These are phyloP conservation scores for Malania oleifera DNA, from an alignment of 164 flowering plant species.

Conservation along the genomic window DNA sequence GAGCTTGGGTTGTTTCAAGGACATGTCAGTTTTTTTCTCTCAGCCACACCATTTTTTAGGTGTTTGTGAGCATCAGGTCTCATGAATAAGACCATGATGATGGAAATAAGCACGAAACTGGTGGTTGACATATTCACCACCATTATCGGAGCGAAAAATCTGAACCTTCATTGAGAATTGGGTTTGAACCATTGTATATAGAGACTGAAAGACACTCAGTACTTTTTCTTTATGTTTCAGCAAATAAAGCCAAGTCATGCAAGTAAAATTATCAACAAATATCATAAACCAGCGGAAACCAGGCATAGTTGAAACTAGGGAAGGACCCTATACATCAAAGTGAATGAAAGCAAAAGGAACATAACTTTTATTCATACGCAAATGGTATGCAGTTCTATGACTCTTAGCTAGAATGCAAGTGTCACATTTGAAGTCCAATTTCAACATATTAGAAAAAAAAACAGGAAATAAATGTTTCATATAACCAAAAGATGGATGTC, in stretches of 20 bases:
- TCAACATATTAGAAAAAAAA: no score
- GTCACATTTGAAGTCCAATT: no score
- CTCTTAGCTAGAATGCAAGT: no score
- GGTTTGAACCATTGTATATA: constrained; percentile 8
- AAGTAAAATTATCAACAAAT: constrained; percentile 9
- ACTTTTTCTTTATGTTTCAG: constrained; percentile 3
- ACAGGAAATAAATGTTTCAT: no score
- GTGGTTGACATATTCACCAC: constrained; percentile 3
- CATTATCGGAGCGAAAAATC: constrained; percentile 1
- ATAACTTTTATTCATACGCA: no score
- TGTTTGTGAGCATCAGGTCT: constrained; percentile 2
- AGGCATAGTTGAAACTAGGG: no score
- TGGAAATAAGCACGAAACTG: neutral
- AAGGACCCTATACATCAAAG: no score
- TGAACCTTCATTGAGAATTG: neutral
- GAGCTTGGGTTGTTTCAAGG: constrained; percentile 1
- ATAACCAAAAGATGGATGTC: no score
- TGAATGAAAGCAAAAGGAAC: no score
- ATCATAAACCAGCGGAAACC: constrained; percentile 2
- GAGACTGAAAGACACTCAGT: neutral
- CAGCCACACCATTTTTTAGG: constrained; percentile 15
- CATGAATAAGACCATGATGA: neutral
- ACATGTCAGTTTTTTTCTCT: constrained; percentile 11
- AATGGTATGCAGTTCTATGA: no score
- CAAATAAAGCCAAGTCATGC: constrained; percentile 12